phyloP scores from a whole-genome alignment of 345 rosid genomes.

The Gossypium australe region DNA sequence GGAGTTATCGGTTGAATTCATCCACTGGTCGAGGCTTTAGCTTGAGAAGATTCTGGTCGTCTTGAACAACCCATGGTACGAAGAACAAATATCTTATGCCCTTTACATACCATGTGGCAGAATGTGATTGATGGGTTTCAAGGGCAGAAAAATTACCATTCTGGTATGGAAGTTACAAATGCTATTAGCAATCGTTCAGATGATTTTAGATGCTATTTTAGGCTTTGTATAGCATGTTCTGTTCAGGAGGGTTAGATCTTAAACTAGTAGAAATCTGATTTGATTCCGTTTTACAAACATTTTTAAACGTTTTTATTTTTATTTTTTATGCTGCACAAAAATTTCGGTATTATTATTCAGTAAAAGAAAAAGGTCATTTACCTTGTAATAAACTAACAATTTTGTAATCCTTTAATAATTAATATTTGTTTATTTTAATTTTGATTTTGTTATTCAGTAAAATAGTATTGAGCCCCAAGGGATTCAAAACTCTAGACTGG shows the following conservation, averaged over 20 bases:
- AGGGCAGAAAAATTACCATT: neutral
- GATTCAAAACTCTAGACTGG: too few relatives aligned
- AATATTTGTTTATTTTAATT: too few relatives aligned
- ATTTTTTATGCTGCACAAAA: neutral
- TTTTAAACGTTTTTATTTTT: neutral
- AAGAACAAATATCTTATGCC: neutral
- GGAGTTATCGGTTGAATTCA: constrained; percentile 45
- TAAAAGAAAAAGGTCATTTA: too few relatives aligned
- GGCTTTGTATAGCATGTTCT: neutral
- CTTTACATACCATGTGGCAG: too few relatives aligned
- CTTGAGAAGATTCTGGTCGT: constrained; percentile 9
- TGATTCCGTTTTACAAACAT: neutral
- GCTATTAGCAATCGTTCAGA: neutral
- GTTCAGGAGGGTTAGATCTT: neutral
- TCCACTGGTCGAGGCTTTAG: constrained; percentile 9
- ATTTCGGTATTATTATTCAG: too few relatives aligned
- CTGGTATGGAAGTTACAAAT: neutral
- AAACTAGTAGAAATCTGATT: neutral
- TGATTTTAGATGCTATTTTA: neutral
- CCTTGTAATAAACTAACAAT: too few relatives aligned
- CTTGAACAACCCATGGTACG: neutral
- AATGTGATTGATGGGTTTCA: neutral
- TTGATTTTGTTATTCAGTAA: too few relatives aligned
- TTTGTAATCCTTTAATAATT: too few relatives aligned
- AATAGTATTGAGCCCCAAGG: too few relatives aligned